phyloP scores from a whole-genome alignment of 1,284 basidiomycete genomes.

The Cryptococcus neoformans region DNA sequence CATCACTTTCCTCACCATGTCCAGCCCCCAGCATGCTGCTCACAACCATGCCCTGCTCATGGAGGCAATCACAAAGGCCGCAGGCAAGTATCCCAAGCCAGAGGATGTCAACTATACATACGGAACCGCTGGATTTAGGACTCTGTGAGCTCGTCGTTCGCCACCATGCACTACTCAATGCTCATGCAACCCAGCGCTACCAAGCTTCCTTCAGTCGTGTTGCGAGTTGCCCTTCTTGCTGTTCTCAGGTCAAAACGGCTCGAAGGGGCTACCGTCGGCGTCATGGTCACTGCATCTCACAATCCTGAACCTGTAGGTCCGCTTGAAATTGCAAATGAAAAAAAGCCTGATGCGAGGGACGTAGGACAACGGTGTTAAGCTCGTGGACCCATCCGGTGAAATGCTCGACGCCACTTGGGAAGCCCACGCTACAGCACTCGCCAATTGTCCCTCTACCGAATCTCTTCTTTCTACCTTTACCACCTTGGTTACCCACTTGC shows the following conservation, averaged over 20 bases:
- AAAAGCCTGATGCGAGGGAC: constrained; percentile 1
- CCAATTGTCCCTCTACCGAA: constrained; percentile 74
- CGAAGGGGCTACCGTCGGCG: constrained; percentile 86
- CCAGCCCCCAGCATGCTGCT: constrained; percentile 11
- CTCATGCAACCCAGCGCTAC: constrained; percentile 59
- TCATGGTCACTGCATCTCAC: constrained; percentile 99
- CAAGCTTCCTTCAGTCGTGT: constrained; percentile 86
- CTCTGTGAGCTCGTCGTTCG: constrained; percentile 61
- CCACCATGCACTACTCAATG: not conserved
- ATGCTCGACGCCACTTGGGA: constrained; percentile 99
- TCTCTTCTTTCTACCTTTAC: constrained; percentile 69
- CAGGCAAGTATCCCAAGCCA: constrained; percentile 52
- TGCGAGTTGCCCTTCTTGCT: constrained; percentile 88
- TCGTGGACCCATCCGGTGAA: constrained; percentile 97
- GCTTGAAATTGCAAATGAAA: not conserved
- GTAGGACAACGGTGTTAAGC: constrained; percentile 97
- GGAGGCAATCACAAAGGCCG: constrained; percentile 33
- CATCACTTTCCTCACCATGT: too few species aligned
- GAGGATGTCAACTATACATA: constrained; percentile 64
- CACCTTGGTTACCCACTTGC: constrained; percentile 61
- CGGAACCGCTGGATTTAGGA: constrained; percentile 94
- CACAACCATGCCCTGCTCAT: constrained; percentile 32
- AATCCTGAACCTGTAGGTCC: constrained; percentile 83
- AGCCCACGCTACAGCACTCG: constrained; percentile 77
- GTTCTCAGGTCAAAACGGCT: constrained; percentile 85